Evolutionary conservation across 345 rosid species (phyloP), one percentile per base, ranked within the genome.

Genomic region (Firmiana major): DNA sequence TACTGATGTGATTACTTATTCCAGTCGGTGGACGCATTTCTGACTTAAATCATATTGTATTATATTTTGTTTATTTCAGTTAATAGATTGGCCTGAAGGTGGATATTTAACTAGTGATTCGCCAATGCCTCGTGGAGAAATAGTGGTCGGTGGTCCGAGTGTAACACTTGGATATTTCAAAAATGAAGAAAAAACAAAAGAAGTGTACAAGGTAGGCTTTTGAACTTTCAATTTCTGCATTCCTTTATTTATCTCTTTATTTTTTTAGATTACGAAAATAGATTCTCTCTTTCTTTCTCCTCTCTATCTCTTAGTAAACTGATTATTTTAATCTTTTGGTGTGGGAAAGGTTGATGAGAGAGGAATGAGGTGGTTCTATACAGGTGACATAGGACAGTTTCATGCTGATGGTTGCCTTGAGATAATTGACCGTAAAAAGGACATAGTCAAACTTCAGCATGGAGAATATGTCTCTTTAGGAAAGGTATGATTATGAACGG

Each of bases 381-480:
- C 98, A 9, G 99, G 98, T 54, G 99, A 97, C 81, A 84, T 97
- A 24, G 99, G 99, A 80, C 91, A 83, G 83, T 85, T 97, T 80
- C 99, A 97, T 54, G 70, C 91, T 19, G 99, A 97, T 79, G 98
- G 98, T 73, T 97, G 99, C 85, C 96, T 97, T 45, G 97, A 97
- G 93, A 97, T 97, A 75, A 85, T 92, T 82, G 98, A 97, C 83
- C 94, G 98, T 5, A 97, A 91, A 73, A 97, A 97, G 79, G 99
- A 97, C 82, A 97, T 97, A 11, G 94, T 97, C 79, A 97, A 97
- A 83, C 97, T 97, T 86, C 98, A 94, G 83, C 98, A 92, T 15
- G 99, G 99, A n/a, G 99, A 97, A 81, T 97, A 97, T 84, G 93
- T 97, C 82, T 94, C 99, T 54, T 82, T 97, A 57, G 99, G 98